A percentile compares a stretch with the other conserved stretches of the same genome.
These are phyloP conservation scores for Fusarium cicatricum DNA, from an alignment of 2,329 filamentous ascomycete species.

Conservation along the genomic window DNA sequence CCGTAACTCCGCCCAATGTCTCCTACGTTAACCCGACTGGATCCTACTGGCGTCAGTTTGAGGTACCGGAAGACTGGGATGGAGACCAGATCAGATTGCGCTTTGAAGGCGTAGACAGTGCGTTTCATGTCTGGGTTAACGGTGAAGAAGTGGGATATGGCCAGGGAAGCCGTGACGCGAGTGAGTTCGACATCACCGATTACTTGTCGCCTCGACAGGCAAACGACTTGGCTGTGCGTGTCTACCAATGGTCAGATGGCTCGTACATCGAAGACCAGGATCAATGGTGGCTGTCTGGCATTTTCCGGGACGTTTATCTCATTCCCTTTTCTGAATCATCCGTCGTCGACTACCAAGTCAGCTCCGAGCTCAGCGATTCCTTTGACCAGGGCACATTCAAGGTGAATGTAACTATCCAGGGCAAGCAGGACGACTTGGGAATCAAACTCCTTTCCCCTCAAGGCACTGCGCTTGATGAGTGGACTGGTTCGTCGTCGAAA, in stretches of 20 bases:
- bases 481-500: constrained; percentile 31
- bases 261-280: constrained; percentile 77
- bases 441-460: constrained; percentile 50
- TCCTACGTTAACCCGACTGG: constrained; percentile 72
- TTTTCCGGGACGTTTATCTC: constrained; percentile 75
- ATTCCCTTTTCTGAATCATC: constrained; percentile 63
- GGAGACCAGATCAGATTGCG: constrained; percentile 68
- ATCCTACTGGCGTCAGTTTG: constrained; percentile 67
- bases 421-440: constrained; percentile 52
- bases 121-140: constrained; percentile 77
- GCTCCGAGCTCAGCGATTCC: constrained; percentile 64
- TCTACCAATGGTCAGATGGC: constrained; percentile 77
- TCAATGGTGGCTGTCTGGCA: constrained; percentile 70
- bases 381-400: constrained; percentile 60
- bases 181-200: constrained; percentile 74
- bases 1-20: constrained; percentile 71
- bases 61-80: constrained; percentile 56
- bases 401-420: constrained; percentile 57
- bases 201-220: constrained; percentile 53
- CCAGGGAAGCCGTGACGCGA: constrained; percentile 75
- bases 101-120: constrained; percentile 78
- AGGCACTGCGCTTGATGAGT: constrained; percentile 41
- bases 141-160: constrained; percentile 73
- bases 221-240: constrained; percentile 70
- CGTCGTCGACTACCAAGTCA: constrained; percentile 54